These are phyloP conservation scores for Xylariales sp. DNA, from an alignment of 2,329 filamentous ascomycete species.

Conservation along the genomic window DNA sequence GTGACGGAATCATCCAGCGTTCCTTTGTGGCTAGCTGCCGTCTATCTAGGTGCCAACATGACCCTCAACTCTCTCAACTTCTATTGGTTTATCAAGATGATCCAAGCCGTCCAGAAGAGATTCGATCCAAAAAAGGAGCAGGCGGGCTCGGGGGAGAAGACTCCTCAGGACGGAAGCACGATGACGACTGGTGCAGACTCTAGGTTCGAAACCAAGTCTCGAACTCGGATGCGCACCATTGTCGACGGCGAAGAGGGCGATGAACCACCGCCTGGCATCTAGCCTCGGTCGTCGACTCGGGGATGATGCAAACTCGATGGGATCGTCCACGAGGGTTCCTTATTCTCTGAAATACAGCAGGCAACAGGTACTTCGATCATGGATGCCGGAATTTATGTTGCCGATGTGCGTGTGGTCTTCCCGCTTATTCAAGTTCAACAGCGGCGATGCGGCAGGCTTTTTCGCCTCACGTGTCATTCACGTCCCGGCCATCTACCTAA, in stretches of 20 bases:
- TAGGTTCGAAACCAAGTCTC: slow-evolving; percentile 14
- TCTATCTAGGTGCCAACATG: slow-evolving; percentile 67
- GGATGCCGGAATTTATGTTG: too few species aligned
- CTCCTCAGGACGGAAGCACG: slow-evolving; percentile 13
- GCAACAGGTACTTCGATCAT: too few species aligned
- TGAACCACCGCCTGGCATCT: slow-evolving; percentile 25
- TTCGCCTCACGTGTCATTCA: too few species aligned
- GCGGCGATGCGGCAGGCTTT: too few species aligned
- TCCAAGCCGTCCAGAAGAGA: slow-evolving; percentile 70
- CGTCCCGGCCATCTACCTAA: too few species aligned
- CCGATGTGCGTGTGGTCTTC: too few species aligned
- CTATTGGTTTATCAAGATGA: slow-evolving; percentile 87
- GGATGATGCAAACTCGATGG: background rate
- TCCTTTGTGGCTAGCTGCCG: slow-evolving; percentile 63
- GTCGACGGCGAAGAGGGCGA: slow-evolving; percentile 28
- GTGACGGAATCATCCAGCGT: slow-evolving; percentile 46
- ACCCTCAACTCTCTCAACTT: slow-evolving; percentile 73
- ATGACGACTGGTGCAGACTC: slow-evolving; percentile 27
- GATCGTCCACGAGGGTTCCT: background rate
- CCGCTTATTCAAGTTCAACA: too few species aligned
- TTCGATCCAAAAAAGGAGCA: slow-evolving; percentile 51
- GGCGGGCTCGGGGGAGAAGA: slow-evolving; percentile 23
- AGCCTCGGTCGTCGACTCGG: too few species aligned
- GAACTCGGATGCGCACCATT: slow-evolving; percentile 22
- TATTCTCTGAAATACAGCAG: too few species aligned